phyloP scores from a whole-genome alignment of 2,329 filamentous ascomycete species.

The Drechslerella coelobrocha region DNA sequence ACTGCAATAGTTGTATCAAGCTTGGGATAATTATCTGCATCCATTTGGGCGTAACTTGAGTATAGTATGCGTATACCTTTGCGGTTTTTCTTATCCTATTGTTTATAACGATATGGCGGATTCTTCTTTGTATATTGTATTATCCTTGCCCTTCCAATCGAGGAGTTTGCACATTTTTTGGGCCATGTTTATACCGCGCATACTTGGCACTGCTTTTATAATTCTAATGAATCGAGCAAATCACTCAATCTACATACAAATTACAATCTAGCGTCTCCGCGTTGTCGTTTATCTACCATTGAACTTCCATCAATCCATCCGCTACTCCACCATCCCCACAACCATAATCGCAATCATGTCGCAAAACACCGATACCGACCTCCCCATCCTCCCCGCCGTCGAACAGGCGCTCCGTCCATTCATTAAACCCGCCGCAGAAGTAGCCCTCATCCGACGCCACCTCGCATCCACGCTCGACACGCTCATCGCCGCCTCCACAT shows the following conservation, averaged over 20 bases:
- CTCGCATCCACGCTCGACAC: conserved; percentile 34
- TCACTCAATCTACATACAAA: no score
- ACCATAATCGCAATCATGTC: conserved; percentile 5
- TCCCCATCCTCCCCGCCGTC: conserved; percentile 45
- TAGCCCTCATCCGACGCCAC: conserved; percentile 33
- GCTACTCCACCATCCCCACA: conserved; percentile 14
- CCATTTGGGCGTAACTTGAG: background rate
- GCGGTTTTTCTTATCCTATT: background rate
- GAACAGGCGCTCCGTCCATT: conserved; percentile 35
- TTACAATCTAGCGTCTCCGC: background rate
- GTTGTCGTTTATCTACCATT: background rate
- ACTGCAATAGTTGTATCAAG: conserved; percentile 11
- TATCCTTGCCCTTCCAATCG: no score
- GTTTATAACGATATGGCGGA: no score
- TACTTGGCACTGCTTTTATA: no score
- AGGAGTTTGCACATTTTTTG: no score
- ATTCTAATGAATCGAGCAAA: no score
- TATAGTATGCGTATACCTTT: conserved; percentile 1
- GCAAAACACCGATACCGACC: conserved; percentile 7
- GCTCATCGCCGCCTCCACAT: conserved; percentile 28
- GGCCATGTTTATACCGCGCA: background rate
- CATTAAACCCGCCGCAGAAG: conserved; percentile 38
- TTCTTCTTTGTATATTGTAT: conserved; percentile 15
- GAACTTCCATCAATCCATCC: background rate
- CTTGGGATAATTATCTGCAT: background rate